These are phyloP conservation scores for Takakia lepidozioides DNA, from an alignment of 225 moss, liverwort and hornwort genomes.

Conservation along the genomic window DNA sequence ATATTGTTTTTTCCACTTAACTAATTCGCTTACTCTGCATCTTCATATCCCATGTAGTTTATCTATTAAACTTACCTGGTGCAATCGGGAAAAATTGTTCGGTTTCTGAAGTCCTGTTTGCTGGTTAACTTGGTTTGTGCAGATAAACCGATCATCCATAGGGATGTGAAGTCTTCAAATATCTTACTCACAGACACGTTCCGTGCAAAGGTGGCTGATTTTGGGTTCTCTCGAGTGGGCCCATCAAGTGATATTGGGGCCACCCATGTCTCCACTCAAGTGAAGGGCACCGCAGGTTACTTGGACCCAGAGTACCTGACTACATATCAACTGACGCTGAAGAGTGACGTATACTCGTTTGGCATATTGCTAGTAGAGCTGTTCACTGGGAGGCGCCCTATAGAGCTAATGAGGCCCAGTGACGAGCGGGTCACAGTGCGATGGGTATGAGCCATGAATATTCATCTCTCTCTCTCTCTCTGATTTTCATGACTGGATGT, in stretches of 20 bases:
- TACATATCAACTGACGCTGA: conserved; percentile 44
- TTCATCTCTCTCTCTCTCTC: no score
- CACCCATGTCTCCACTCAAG: conserved; percentile 55
- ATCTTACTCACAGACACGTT: conserved; percentile 45
- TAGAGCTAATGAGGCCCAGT: conserved; percentile 45
- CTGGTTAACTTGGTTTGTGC: neutral
- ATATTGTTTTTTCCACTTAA: no score
- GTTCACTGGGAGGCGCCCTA: conserved; percentile 42
- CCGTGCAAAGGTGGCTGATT: conserved; percentile 56
- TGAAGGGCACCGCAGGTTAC: conserved; percentile 57
- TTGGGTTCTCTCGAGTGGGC: conserved; percentile 48
- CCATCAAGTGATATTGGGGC: conserved; percentile 38
- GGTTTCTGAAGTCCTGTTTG: neutral
- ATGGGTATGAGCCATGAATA: conserved; percentile 29
- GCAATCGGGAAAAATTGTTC: neutral
- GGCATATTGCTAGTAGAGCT: conserved; percentile 48
- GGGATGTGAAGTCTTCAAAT: conserved; percentile 53
- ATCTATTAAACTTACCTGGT: no score
- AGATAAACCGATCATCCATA: conserved; percentile 56
- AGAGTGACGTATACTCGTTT: conserved; percentile 56
- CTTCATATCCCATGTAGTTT: no score
- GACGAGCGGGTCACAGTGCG: conserved; percentile 52
- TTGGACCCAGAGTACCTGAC: conserved; percentile 53
- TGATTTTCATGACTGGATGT: no score
- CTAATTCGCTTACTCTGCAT: no score